phyloP scores from a whole-genome alignment of 1,139 yeast genomes.

The Eremothecium cymbalariae region DNA sequence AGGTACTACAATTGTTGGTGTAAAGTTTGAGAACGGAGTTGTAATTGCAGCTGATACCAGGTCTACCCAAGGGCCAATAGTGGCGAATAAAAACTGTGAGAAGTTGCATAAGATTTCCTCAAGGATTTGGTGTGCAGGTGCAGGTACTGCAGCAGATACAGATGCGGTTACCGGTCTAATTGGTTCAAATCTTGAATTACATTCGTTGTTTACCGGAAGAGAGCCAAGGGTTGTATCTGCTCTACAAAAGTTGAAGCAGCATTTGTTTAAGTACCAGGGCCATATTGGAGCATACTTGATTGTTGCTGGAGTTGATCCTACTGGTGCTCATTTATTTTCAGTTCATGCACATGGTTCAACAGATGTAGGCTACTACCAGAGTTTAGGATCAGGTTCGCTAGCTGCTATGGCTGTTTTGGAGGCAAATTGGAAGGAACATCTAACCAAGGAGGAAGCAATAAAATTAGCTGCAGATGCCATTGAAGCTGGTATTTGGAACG shows the following conservation, averaged over 20 bases:
- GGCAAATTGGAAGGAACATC: conserved; percentile 69
- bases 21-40: conserved; percentile 86
- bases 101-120: conserved; percentile 90
- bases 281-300: conserved; percentile 93
- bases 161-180: conserved; percentile 95
- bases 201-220: conserved; percentile 71
- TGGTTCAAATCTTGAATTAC: conserved; percentile 83
- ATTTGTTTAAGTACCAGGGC: conserved; percentile 92
- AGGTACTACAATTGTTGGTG: conserved; percentile 97
- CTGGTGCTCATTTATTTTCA: conserved; percentile 87
- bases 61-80: conserved; percentile 93
- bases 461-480: conserved; percentile 86
- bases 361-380: conserved; percentile 85
- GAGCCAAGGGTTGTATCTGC: conserved; percentile 92
- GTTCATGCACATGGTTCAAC: conserved; percentile 98
- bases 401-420: conserved; percentile 98
- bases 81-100: conserved; percentile 97
- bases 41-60: conserved; percentile 98
- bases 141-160: conserved; percentile 99
- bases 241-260: conserved; percentile 87
- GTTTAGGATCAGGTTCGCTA: conserved; percentile 94
- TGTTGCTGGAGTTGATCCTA: conserved; percentile 95
- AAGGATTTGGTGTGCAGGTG: conserved; percentile 98
- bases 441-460: conserved; percentile 83
- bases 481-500: conserved; percentile 98